Base-by-base conservation (phyloP, 805 yeast genomes). In the Monosporozyma yasuniensis region DNA sequence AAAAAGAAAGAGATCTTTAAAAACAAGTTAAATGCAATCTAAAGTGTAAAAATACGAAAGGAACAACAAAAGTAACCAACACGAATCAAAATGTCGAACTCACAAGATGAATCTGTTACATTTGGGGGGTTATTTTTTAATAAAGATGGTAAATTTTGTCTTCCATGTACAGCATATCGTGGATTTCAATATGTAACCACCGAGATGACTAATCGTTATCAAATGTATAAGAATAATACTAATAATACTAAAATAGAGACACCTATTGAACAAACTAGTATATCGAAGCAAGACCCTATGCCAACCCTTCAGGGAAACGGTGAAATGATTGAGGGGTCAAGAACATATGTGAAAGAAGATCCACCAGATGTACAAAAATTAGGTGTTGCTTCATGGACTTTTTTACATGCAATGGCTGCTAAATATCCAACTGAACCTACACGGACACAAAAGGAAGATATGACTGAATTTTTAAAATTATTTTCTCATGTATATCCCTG, bases 111-210 rank as follows among this genome's bases (percentile, higher is more conserved):
- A 14, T 14, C 18, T 1, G 6, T 32, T 35, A 41, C 49, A 4
- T 12, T 47, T 18, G 37, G 43, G 14, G 37, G 35, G 8, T 2
- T 51, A 1, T 25, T 87, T 21, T 64, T 86, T 50, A 96, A 87
- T 60, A 81, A 87, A 61, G 83, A 91, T 65, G 97, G 97, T 1
- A 90, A 87, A 67, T 97, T 97, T 51, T 91, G 98, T 62, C 89
- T 96, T 48, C 72, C 96, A 2, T 91, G 98, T 64, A 88, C 88
- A 66, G 67, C 89, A 0, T 69, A 88, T 38, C 66, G 80, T 38
- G 96, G 90, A 60, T 90, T 91, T 67, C 81, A 80, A 62, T 68
- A 6, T 69, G 28, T 53, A 3, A 38, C 51, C 12, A 30, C 37
- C 3, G 22, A 30, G 39, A 12, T 39, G 23, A 39, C 46, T 22